A percentile compares a stretch with the other conserved stretches of the same genome.
Conservation (phyloP, 2,329 filamentous ascomycete genomes). For the Neospermospora avenae region DNA sequence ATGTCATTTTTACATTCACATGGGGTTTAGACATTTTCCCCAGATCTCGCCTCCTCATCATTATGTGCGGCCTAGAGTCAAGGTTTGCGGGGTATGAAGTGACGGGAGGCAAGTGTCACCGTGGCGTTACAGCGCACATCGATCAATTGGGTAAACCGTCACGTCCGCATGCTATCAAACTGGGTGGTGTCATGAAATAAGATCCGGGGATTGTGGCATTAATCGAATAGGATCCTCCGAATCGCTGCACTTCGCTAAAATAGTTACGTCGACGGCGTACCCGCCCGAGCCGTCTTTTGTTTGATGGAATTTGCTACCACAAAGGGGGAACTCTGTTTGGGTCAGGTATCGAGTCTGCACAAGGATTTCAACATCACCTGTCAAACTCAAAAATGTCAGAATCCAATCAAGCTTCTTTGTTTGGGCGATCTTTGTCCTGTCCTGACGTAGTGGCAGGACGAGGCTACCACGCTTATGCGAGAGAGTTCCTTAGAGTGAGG, state of each 20-base stretch:
- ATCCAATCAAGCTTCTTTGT: not conserved
- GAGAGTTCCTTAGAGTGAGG: not conserved
- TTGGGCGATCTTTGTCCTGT: not conserved
- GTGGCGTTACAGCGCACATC: not conserved
- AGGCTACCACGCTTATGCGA: not conserved
- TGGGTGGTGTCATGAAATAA: not conserved
- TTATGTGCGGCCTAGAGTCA: not conserved
- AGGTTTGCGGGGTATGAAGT: constrained; percentile 3
- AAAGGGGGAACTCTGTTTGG: not conserved
- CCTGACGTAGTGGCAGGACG: not conserved
- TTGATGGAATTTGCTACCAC: no score
- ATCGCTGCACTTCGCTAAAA: not conserved
- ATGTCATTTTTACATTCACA: not conserved
- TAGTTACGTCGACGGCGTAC: constrained; percentile 5
- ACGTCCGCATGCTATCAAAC: not conserved
- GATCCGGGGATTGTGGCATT: not conserved
- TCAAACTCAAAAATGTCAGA: not conserved
- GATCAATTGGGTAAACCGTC: not conserved
- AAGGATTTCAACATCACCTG: not conserved
- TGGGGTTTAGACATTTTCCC: not conserved
- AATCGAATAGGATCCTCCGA: not conserved
- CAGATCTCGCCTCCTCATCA: not conserved
- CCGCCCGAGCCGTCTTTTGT: not conserved
- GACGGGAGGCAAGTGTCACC: not conserved
- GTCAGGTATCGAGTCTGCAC: not conserved